A percentile compares a stretch with the other conserved stretches of the same genome.
Conservation (phyloP, 257 asterid genomes). For the Forsythia viridissima region DNA sequence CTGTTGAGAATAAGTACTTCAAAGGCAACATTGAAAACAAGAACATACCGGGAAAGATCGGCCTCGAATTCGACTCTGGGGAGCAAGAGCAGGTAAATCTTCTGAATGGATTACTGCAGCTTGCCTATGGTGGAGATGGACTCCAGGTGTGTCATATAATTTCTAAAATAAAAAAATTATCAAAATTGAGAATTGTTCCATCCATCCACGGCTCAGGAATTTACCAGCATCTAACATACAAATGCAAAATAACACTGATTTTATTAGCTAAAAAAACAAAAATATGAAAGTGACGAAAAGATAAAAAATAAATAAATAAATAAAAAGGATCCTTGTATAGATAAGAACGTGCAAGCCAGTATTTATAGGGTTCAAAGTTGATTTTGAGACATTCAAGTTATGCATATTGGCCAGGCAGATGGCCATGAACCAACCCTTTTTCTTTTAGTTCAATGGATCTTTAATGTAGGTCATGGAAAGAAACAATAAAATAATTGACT, state of each 20-base stretch:
- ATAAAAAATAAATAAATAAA: background rate
- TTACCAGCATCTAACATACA: background rate
- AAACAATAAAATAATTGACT: background rate
- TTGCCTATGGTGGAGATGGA: conserved; percentile 98
- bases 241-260: background rate
- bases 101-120: conserved; percentile 93
- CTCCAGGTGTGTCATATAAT: conserved; percentile 95
- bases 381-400: background rate
- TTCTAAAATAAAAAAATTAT: conserved; percentile 46
- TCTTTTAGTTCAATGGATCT: background rate
- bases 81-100: conserved; percentile 96
- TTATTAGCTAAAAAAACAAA: background rate
- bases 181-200: background rate
- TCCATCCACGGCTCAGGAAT: background rate
- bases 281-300: background rate
- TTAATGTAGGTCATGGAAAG: background rate
- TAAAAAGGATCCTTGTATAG: background rate
- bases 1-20: conserved; percentile 11
- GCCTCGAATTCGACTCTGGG: conserved; percentile 93
- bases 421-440: background rate
- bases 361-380: background rate
- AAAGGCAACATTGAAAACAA: conserved; percentile 23
- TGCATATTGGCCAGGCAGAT: background rate
- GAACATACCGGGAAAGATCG: conserved; percentile 76
- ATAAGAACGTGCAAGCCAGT: background rate